These are phyloP conservation scores for Dittrichia graveolens DNA, from an alignment of 129 eudicot genomes.

Conservation along the genomic window DNA sequence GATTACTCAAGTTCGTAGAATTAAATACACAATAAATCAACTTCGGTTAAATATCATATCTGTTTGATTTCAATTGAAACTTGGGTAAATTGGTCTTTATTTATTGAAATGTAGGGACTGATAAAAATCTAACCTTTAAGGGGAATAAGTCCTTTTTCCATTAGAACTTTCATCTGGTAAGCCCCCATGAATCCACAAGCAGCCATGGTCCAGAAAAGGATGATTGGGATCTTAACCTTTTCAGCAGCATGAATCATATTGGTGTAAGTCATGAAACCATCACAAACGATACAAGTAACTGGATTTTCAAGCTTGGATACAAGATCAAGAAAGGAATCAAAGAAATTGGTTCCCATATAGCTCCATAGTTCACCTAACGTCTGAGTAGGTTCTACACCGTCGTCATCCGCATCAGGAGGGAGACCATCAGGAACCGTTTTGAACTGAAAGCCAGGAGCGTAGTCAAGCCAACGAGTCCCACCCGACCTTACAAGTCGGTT, in stretches of 20 bases:
- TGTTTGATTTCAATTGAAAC: too few species aligned
- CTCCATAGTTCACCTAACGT: neutral
- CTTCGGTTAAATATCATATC: too few species aligned
- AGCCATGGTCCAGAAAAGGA: slow-evolving; percentile 28
- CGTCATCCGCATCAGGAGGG: slow-evolving; percentile 1
- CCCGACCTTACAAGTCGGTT: slow-evolving; percentile 9
- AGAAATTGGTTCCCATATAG: slow-evolving; percentile 15
- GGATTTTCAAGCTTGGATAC: slow-evolving; percentile 26
- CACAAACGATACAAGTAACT: slow-evolving; percentile 30
- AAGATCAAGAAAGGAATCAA: slow-evolving; percentile 11
- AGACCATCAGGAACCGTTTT: slow-evolving; percentile 30
- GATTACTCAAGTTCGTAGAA: neutral
- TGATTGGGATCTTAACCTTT: slow-evolving; percentile 24
- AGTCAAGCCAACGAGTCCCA: neutral
- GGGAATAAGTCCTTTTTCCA: slow-evolving; percentile 14
- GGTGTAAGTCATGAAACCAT: slow-evolving; percentile 32
- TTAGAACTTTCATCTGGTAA: slow-evolving; percentile 11
- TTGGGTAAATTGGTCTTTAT: neutral
- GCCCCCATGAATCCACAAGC: slow-evolving; percentile 35
- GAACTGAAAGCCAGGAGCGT: slow-evolving; percentile 23
- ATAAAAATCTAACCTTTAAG: slow-evolving; percentile 19
- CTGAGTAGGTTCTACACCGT: neutral
- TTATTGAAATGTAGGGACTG: neutral
- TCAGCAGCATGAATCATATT: slow-evolving; percentile 27
- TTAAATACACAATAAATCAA: too few species aligned